Evolutionary conservation across 371 early-diverging fungal genomes (phyloP).

Genomic region (Entomophthora muscae): DNA sequence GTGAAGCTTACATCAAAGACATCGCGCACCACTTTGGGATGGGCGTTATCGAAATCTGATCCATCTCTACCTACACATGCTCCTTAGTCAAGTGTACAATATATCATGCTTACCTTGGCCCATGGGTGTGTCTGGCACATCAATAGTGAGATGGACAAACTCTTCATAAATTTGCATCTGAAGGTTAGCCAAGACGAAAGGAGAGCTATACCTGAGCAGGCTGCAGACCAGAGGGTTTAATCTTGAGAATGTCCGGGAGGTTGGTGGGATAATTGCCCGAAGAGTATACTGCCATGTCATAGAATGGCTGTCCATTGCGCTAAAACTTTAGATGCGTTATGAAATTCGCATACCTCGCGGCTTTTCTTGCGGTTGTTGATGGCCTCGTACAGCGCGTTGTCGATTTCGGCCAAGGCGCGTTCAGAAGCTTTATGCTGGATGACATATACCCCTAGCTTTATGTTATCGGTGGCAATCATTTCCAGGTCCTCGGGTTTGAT

Average conservation of each 20-base stretch:
- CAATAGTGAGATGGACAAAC: conserved; percentile 16
- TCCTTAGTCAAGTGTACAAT: background rate
- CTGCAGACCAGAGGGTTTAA: conserved; percentile 63
- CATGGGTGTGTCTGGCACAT: background rate
- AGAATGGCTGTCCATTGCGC: conserved; percentile 72
- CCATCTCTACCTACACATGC: background rate
- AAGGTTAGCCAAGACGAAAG: conserved; percentile 20
- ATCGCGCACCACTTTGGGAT: background rate
- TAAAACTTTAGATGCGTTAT: conserved; percentile 11
- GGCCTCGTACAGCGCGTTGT: conserved; percentile 46
- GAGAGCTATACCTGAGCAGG: conserved; percentile 56
- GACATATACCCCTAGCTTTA: conserved; percentile 77
- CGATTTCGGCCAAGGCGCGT: conserved; percentile 73
- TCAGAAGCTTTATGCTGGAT: conserved; percentile 88
- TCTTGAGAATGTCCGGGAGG: conserved; percentile 65
- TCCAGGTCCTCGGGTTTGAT: conserved; percentile 64
- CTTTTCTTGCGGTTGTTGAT: conserved; percentile 61
- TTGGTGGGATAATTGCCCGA: conserved; percentile 44
- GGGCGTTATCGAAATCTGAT: background rate
- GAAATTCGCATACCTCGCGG: conserved; percentile 33
- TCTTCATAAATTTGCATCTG: conserved; percentile 66
- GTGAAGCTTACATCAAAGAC: background rate
- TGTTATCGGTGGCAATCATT: conserved; percentile 67
- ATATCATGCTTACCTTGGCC: background rate
- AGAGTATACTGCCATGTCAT: conserved; percentile 58